These are phyloP conservation scores for Podila verticillata DNA, from an alignment of 192 early-diverging fungal genomes.

Conservation along the genomic window DNA sequence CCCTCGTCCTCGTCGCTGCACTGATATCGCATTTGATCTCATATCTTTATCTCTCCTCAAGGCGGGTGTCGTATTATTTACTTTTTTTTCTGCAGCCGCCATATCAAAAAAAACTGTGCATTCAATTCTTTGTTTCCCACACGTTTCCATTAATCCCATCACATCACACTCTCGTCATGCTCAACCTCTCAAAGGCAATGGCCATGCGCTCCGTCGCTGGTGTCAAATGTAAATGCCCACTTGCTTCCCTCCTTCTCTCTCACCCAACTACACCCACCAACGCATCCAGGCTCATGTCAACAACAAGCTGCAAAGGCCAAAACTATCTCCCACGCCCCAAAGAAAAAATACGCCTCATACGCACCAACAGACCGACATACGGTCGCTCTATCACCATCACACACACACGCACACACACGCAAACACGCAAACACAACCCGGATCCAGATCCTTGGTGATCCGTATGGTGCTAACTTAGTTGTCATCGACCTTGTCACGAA, in stretches of 20 bases:
- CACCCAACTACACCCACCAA: not conserved
- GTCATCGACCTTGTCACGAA: not conserved
- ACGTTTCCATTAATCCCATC: not conserved
- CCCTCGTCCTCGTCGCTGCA: no score
- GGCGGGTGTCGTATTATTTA: no score
- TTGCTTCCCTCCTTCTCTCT: not conserved
- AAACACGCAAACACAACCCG: not conserved
- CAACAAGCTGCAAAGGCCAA: not conserved
- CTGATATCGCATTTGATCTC: no score
- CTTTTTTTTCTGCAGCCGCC: no score
- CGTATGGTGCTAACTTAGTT: not conserved
- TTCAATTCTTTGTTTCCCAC: not conserved
- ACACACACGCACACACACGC: not conserved
- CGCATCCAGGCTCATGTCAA: not conserved
- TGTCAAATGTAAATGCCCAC: conserved; percentile 33
- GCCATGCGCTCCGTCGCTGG: conserved; percentile 51
- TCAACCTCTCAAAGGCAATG: conserved; percentile 45
- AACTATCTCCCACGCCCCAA: not conserved
- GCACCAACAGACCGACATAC: not conserved
- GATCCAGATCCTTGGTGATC: not conserved
- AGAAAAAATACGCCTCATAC: not conserved
- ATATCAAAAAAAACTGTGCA: not conserved
- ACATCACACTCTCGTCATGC: conserved; percentile 13
- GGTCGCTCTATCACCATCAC: not conserved
- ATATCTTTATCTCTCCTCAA: no score